These are phyloP conservation scores for Phytophthora podocarpi DNA, from an alignment of 352 stramenopile genomes.

Conservation along the genomic window DNA sequence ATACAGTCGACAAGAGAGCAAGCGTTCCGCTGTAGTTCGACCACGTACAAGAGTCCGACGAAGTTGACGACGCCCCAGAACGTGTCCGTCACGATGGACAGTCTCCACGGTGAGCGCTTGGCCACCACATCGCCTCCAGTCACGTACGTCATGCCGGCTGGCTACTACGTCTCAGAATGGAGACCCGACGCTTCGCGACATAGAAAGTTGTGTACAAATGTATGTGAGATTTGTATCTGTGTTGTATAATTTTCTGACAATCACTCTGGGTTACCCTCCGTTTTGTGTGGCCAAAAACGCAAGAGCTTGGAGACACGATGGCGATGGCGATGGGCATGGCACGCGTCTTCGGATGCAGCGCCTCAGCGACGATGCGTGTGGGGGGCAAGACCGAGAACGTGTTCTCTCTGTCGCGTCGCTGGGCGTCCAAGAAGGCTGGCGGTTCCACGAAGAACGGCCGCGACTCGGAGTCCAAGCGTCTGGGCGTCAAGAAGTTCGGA, in stretches of 20 bases:
- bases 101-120: conserved; percentile 68
- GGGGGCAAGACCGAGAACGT: conserved; percentile 44
- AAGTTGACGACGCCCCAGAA: conserved; percentile 82
- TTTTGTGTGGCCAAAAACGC: conserved; percentile 26
- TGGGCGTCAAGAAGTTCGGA: conserved; percentile 98
- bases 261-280: conserved; percentile 1
- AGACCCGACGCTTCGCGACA: conserved; percentile 13
- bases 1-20: not conserved
- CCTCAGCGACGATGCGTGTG: conserved; percentile 22
- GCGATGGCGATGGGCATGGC: conserved; percentile 78
- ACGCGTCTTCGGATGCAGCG: conserved; percentile 62
- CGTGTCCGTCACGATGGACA: conserved; percentile 71
- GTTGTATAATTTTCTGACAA: not conserved
- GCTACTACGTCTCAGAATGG: not conserved
- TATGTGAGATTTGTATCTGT: not conserved
- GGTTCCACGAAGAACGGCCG: conserved; percentile 98
- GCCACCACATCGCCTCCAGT: conserved; percentile 62
- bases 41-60: conserved; percentile 77
- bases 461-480: conserved; percentile 95
- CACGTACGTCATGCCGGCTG: conserved; percentile 75
- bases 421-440: conserved; percentile 96
- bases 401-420: conserved; percentile 60
- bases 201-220: not conserved
- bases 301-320: conserved; percentile 40
- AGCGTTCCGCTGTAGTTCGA: not conserved